Conservation (phyloP, 352 stramenopile species). For the Halophytophthora batemanensis region DNA sequence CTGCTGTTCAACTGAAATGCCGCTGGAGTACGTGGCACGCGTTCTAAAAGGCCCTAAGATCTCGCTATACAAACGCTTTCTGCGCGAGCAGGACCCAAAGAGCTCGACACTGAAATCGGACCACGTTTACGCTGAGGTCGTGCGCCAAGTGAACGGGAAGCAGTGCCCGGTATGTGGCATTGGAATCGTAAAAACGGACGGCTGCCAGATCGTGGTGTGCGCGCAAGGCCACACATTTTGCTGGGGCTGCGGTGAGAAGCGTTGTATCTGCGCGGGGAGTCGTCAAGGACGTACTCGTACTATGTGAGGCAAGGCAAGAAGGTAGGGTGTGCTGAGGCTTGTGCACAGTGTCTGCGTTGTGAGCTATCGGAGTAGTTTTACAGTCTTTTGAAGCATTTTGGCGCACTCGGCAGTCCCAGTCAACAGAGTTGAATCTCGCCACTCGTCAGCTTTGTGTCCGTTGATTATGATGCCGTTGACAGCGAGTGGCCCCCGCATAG, state of each 20-base stretch:
- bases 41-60: constrained; percentile 14
- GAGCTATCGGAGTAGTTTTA: neutral
- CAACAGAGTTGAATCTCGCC: neutral
- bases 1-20: constrained; percentile 39
- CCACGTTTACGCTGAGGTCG: constrained; percentile 37
- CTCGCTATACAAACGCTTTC: constrained; percentile 28
- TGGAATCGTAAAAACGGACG: constrained; percentile 42
- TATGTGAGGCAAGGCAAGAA: neutral
- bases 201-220: constrained; percentile 49
- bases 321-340: constrained; percentile 5
- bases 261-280: constrained; percentile 19
- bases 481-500: no score
- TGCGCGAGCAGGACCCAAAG: constrained; percentile 35
- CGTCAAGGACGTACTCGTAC: neutral
- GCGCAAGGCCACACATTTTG: constrained; percentile 37
- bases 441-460: neutral
- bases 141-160: constrained; percentile 32
- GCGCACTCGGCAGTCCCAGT: neutral
- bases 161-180: constrained; percentile 63
- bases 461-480: no score
- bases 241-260: constrained; percentile 25
- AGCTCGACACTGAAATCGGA: constrained; percentile 42
- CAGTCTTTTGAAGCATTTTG: constrained; percentile 1
- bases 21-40: constrained; percentile 27
- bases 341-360: neutral